Conservation (phyloP, 805 yeast species). For the Lachancea dasiensis region DNA sequence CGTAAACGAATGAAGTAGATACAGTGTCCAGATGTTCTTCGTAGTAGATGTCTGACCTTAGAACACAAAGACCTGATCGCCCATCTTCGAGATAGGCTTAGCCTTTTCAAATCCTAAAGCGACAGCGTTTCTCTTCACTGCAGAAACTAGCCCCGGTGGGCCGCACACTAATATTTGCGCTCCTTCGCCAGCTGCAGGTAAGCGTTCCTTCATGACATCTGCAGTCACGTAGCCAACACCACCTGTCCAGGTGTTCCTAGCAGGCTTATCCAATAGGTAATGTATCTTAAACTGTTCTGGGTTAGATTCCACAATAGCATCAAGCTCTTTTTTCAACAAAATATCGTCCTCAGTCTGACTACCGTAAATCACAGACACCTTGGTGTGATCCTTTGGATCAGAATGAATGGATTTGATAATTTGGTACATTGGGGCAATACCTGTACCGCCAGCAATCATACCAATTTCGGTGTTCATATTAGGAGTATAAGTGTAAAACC, state of each 20-base stretch:
- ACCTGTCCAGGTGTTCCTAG: conserved; percentile 64
- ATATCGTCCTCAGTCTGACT: conserved; percentile 77
- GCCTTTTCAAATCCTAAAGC: conserved; percentile 76
- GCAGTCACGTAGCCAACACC: conserved; percentile 74
- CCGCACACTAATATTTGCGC: conserved; percentile 79
- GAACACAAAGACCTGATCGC: conserved; percentile 85
- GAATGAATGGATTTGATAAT: conserved; percentile 73
- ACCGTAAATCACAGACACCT: conserved; percentile 71
- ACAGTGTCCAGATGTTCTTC: not conserved
- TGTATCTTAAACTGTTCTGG: conserved; percentile 58
- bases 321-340: conserved; percentile 73
- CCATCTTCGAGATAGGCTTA: conserved; percentile 81
- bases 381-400: conserved; percentile 74
- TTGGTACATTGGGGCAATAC: conserved; percentile 94
- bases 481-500: conserved; percentile 75
- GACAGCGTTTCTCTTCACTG: conserved; percentile 73
- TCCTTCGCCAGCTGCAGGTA: conserved; percentile 52
- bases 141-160: conserved; percentile 87
- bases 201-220: conserved; percentile 56
- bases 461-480: conserved; percentile 68
- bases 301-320: conserved; percentile 50
- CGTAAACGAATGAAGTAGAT: too few relatives aligned
- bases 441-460: conserved; percentile 97
- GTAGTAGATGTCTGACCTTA: conserved; percentile 27
- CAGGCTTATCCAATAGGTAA: conserved; percentile 68